phyloP scores from a whole-genome alignment of 345 rosid genomes.

The Dovyalis caffra region DNA sequence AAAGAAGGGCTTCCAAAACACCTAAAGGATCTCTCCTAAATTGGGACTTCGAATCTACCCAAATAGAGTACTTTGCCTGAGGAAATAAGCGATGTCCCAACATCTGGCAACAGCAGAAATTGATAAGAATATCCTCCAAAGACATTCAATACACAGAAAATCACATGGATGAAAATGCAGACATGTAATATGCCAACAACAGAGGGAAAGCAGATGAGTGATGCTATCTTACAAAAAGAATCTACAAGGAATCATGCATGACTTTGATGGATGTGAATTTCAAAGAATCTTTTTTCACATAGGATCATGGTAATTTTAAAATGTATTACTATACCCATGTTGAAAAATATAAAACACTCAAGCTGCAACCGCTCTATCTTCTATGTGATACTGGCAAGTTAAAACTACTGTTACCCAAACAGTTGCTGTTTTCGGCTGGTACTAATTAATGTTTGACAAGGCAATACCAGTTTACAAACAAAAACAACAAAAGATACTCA shows the following conservation, averaged over 20 bases:
- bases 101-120: conserved; percentile 54
- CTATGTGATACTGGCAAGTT: too few species aligned
- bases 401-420: too few species aligned
- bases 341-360: too few species aligned
- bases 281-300: background rate
- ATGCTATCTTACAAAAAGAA: background rate
- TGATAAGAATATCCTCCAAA: conserved; percentile 10
- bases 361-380: too few species aligned
- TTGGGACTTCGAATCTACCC: conserved; percentile 99
- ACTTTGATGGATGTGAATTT: background rate
- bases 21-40: conserved; percentile 95
- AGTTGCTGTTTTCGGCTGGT: too few species aligned
- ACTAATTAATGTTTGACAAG: too few species aligned
- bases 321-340: too few species aligned
- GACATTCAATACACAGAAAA: background rate
- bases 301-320: too few species aligned
- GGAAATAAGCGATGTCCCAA: conserved; percentile 91
- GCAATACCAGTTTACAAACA: too few species aligned
- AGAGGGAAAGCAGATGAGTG: background rate
- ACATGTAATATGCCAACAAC: background rate
- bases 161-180: conserved; percentile 1
- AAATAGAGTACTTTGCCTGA: conserved; percentile 67
- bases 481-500: too few species aligned
- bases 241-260: background rate
- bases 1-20: conserved; percentile 84